Evolutionary conservation across 345 rosid species (phyloP), one percentile per base, ranked within the genome.

Genomic region (Citrus australasica): DNA sequence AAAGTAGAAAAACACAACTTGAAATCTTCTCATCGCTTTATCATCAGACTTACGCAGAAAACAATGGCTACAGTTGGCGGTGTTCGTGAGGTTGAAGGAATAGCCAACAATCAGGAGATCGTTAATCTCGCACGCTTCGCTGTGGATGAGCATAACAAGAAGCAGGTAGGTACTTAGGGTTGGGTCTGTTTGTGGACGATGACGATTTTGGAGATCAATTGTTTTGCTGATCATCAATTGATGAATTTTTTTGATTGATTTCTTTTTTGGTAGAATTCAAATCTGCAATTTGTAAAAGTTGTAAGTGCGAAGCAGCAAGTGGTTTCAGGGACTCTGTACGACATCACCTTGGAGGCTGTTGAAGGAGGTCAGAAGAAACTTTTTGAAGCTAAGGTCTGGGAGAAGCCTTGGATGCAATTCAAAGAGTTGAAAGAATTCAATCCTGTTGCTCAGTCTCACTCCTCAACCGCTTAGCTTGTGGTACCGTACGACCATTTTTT

Each of bases 351-450:
- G 68, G 98, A 92, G 88, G 99, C 84, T 9, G 80, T 72, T 2
- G 94, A 95, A 33, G 96, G 98, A 5, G 92, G 83, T 40, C 73
- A 83, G 75, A 83, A 80, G 58, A 90, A 95, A 81, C 67, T 87
- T 56, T 95, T 89, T 73, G 93, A 93, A 86, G 99, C 97, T 71
- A 92, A 95, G 86, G 87, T 95, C 59, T 88, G 96, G 98, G 97
- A 81, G 86, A 93, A 95, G 85, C 90, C 90, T 25, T 95, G 99
- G 99, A 25, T 83, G 86, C 82, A 95, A 48, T 93, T 91, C 84
- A 93, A 89, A 86, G 85, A 92, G 86, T 82, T 93, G 76, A 91
- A 92, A 78, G 91, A 86, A 9, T 95, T 95, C 87, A 89, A 86
- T 83, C 89, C 79, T 37, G 53, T 89, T 48, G 92, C 84, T 19